These are phyloP conservation scores for Hypoxylon sp. DNA, from an alignment of 2,329 filamentous ascomycete genomes.

Conservation along the genomic window DNA sequence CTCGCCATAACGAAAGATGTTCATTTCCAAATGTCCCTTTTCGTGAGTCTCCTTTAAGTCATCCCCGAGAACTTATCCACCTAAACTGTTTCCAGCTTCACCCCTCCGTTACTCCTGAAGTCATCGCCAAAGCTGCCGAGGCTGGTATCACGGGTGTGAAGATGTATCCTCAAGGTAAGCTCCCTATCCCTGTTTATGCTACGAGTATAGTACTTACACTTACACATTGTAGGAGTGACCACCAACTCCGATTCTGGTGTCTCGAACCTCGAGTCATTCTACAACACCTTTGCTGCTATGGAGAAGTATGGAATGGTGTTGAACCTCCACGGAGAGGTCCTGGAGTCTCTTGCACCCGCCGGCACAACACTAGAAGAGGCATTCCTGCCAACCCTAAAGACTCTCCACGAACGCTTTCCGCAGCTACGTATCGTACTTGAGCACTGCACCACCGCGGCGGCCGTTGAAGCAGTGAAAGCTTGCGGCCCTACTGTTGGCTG, in stretches of 20 bases:
- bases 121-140: conserved; percentile 77
- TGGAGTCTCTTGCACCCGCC: conserved; percentile 60
- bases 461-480: conserved; percentile 78
- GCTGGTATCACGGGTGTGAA: conserved; percentile 80
- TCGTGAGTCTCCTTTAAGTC: conserved; percentile 52
- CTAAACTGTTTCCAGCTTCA: conserved; percentile 58
- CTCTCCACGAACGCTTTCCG: conserved; percentile 81
- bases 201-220: conserved; percentile 30
- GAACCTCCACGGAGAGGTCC: conserved; percentile 94
- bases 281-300: conserved; percentile 89
- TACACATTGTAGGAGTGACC: conserved; percentile 63
- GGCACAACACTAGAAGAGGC: conserved; percentile 59
- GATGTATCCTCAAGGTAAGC: conserved; percentile 68
- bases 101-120: conserved; percentile 72
- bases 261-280: conserved; percentile 75
- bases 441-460: conserved; percentile 88
- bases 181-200: conserved; percentile 47
- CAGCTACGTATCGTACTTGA: conserved; percentile 77
- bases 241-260: conserved; percentile 78
- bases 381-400: conserved; percentile 83
- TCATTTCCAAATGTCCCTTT: conserved; percentile 80
- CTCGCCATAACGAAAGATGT: conserved; percentile 70
- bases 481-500: conserved; percentile 81
- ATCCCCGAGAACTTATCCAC: conserved; percentile 14
- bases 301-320: conserved; percentile 79